Evolutionary conservation across 1,284 basidiomycete species (phyloP), one percentile per base, ranked within the genome.

Genomic region (Microbotryomycetes sp.): DNA sequence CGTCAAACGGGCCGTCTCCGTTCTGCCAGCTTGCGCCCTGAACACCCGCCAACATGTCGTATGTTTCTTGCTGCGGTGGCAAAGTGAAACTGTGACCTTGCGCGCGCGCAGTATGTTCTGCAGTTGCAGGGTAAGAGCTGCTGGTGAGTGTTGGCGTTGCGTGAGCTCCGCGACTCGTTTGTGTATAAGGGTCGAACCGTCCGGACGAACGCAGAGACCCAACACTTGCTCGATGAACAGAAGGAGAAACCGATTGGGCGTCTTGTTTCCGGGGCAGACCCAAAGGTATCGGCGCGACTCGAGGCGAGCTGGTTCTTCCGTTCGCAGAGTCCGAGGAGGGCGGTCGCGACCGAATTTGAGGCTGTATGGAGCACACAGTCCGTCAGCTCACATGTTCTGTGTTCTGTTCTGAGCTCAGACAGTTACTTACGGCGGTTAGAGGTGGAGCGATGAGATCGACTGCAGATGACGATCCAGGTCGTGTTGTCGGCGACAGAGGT

Each of bases 401-500:
- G n/a, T n/a, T n/a, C n/a, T n/a, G n/a, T n/a, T n/a, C n/a, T n/a
- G n/a, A n/a, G n/a, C n/a, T n/a, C n/a, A n/a, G n/a, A n/a, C n/a
- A n/a, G n/a, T n/a, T n/a, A n/a, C n/a, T n/a, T n/a, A n/a, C n/a
- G n/a, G n/a, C n/a, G n/a, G n/a, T n/a, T n/a, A n/a, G n/a, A n/a
- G n/a, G n/a, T n/a, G n/a, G n/a, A n/a, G n/a, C n/a, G n/a, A n/a
- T n/a, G n/a, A n/a, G n/a, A n/a, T n/a, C n/a, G n/a, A n/a, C n/a
- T n/a, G n/a, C n/a, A 12, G 36, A 52, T n/a, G 62, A 62, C 29
- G 60, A 65, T 6, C 58, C 58, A 2, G 63, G 58, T 2, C 58
- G 26, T 9, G 58, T 61, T 12, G 58, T 6, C 1, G 64, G 64
- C 15, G 64, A 64, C 22, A 64, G 19, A 1, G 67, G 64, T 14